Evolutionary conservation across 108 stramenopile genomes (phyloP).

Genomic region (Skeletonema menzelii): DNA sequence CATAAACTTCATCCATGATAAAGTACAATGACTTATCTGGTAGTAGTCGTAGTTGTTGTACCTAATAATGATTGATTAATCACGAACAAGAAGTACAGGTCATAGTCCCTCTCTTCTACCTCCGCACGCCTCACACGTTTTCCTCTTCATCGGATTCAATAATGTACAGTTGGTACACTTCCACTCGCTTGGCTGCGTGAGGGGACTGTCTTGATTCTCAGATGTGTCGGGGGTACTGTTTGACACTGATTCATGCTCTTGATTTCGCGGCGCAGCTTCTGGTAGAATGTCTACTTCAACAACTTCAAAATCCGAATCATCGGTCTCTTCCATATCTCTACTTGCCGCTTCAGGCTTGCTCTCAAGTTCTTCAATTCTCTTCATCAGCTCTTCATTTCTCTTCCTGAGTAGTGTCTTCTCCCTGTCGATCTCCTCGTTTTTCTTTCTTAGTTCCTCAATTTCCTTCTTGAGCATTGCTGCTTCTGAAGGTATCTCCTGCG

Average conservation of each 20-base stretch:
- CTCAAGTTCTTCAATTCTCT: background rate
- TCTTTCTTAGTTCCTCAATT: background rate
- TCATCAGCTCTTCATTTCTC: background rate
- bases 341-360: background rate
- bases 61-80: background rate
- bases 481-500: background rate
- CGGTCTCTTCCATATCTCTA: background rate
- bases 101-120: background rate
- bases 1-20: background rate
- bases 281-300: background rate
- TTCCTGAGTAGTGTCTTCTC: background rate
- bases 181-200: background rate
- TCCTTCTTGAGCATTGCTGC: background rate
- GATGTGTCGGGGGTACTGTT: background rate
- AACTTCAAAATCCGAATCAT: background rate
- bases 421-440: background rate
- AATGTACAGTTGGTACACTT: background rate
- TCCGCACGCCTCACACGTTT: background rate
- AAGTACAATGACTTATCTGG: background rate
- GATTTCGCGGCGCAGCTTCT: background rate
- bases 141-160: background rate
- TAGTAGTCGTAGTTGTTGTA: no score
- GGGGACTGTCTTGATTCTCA: background rate
- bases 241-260: background rate
- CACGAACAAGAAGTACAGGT: background rate